Evolutionary conservation across 306 rosid genomes (phyloP), one percentile per base, ranked within the genome.

Genomic region (Cicer yamashitae): DNA sequence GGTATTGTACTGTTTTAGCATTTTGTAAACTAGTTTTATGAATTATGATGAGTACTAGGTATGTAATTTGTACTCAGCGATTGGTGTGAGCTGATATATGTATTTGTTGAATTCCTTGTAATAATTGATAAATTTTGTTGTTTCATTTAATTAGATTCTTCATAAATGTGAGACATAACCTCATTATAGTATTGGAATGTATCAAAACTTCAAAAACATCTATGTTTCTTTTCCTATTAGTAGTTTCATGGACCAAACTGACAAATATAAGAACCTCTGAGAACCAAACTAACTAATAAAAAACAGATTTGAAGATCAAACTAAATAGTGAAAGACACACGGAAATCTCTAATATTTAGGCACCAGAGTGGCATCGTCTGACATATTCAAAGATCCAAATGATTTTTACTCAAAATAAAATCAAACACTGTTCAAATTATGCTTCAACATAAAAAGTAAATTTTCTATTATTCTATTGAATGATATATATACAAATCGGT

Each of bases 401-500:
- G 37, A 30, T 30, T 30, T 30, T 30, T 30, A 30, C 37, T 30
- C 37, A 30, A 30, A 30, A 30, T 30, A 40, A 17, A 51, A 6
- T 52, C 44, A 53, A 67, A 67, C 60, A 44, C 59, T 50, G 37
- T 38, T 25, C 15, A 15, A 14, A 63, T n/a, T 53, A 54, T 67
- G 65, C 46, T 56, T 72, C 45, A 67, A 65, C 39, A 13, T 13
- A 30, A 34, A 17, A 40, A n/a, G 18, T 78, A 65, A 73, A 70
- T 20, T 84, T 81, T 66, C 18, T 61, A 50, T 70, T 22, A 74
- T 50, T 59, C 58, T 45, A 79, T 79, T 20, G 43, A 48, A 75
- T 25, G 70, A 39, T 81, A 78, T 79, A 79, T 66, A 85, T 82
- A 30, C 34, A 30, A 75, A 72, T 37, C 54, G 11, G 66, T 64